phyloP scores from a whole-genome alignment of 225 moss, liverwort and hornwort species.

The Polytrichum formosum region DNA sequence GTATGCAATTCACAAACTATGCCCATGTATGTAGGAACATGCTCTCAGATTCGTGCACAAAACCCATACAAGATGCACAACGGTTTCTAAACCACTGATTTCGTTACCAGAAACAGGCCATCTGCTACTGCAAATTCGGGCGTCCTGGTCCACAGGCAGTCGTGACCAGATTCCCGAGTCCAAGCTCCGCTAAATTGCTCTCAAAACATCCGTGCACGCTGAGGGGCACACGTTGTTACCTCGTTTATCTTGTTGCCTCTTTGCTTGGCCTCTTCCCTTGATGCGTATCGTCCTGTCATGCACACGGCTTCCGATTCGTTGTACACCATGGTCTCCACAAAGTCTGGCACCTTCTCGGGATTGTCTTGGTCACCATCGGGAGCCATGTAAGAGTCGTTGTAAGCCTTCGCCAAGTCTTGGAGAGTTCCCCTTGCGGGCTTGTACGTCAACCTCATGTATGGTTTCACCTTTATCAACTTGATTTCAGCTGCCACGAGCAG shows the following conservation, averaged over 20 bases:
- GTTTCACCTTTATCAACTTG: conserved; percentile 77
- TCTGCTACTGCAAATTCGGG: too few relatives aligned
- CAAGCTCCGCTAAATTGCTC: too few relatives aligned
- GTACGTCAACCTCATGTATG: conserved; percentile 81
- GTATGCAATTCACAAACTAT: not conserved
- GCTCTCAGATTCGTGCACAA: too few relatives aligned
- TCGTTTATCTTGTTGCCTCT: conserved; percentile 80
- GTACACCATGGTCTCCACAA: conserved; percentile 89
- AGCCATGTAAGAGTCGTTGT: conserved; percentile 78
- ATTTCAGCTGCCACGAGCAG: conserved; percentile 88
- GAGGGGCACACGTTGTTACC: conserved; percentile 10
- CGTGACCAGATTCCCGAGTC: too few relatives aligned
- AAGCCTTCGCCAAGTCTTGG: conserved; percentile 70
- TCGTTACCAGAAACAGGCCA: too few relatives aligned
- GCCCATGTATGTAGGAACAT: too few relatives aligned
- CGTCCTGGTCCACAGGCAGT: too few relatives aligned
- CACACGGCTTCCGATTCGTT: conserved; percentile 56
- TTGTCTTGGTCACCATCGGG: conserved; percentile 94
- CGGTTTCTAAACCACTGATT: too few relatives aligned
- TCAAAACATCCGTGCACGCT: too few relatives aligned
- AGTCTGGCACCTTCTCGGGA: conserved; percentile 87
- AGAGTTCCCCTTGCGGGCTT: conserved; percentile 51
- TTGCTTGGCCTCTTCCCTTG: conserved; percentile 62
- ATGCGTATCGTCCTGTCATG: conserved; percentile 74
- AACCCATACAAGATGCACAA: not conserved